Percentiles rank a stretch among this genome's conserved stretches.
Conservation (phyloP, 768 basidiomycete species). For the Collybia mongolica region DNA sequence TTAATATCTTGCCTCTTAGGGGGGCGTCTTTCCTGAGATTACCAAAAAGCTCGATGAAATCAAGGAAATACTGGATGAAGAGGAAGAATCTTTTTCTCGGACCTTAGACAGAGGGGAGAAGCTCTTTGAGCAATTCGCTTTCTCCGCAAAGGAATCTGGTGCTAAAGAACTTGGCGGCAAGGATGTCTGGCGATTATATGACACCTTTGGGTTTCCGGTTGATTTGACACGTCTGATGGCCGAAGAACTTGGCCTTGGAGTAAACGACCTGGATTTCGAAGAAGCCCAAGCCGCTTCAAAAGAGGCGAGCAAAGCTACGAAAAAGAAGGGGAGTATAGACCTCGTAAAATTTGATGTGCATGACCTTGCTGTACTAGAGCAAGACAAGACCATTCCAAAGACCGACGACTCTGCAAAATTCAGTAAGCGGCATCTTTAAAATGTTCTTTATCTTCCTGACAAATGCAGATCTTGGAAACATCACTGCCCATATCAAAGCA, state of each 20-base stretch:
- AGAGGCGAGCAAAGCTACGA: conserved; percentile 85
- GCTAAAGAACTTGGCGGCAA: conserved; percentile 74
- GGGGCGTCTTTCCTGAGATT: conserved; percentile 90
- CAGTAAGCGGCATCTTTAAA: conserved; percentile 45
- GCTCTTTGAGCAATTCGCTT: conserved; percentile 87
- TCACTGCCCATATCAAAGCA: conserved; percentile 72
- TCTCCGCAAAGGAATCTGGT: conserved; percentile 61
- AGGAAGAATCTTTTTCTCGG: conserved; percentile 96
- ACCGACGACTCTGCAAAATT: conserved; percentile 94
- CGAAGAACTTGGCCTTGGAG: conserved; percentile 79
- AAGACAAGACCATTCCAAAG: conserved; percentile 74
- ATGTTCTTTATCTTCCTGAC: neutral
- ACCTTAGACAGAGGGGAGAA: conserved; percentile 97
- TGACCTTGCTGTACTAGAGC: conserved; percentile 85
- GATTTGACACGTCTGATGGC: conserved; percentile 98
- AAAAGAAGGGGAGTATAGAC: conserved; percentile 68
- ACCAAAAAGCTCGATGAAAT: conserved; percentile 78
- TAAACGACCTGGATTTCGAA: conserved; percentile 90
- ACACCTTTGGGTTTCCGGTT: conserved; percentile 97
- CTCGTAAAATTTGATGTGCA: conserved; percentile 93
- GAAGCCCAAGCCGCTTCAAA: conserved; percentile 85
- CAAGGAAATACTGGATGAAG: conserved; percentile 95
- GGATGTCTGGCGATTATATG: conserved; percentile 97
- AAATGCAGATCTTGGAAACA: conserved; percentile 68
- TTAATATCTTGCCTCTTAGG: conserved; percentile 40